These are phyloP conservation scores for Fusarium mundagurra DNA, from an alignment of 2,329 filamentous ascomycete species.

Conservation along the genomic window DNA sequence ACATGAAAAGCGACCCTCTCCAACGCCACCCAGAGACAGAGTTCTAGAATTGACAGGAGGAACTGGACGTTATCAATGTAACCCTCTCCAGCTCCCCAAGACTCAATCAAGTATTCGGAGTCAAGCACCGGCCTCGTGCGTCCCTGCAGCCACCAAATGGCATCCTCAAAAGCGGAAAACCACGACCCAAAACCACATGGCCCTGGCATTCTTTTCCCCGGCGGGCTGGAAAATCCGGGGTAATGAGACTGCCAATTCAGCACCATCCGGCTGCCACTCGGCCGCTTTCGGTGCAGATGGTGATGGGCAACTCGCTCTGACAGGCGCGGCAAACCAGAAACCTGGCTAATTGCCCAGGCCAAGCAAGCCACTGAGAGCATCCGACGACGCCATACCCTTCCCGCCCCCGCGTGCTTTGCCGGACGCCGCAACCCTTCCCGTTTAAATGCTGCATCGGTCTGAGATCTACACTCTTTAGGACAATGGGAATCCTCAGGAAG, in stretches of 20 bases:
- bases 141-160: slow-evolving; percentile 29
- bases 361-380: slow-evolving; percentile 29
- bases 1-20: slow-evolving; percentile 21
- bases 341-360: slow-evolving; percentile 29
- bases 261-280: slow-evolving; percentile 16
- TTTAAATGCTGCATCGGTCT: slow-evolving; percentile 24
- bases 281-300: slow-evolving; percentile 33
- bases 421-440: slow-evolving; percentile 29
- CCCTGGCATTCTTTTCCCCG: slow-evolving; percentile 36
- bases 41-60: slow-evolving; percentile 19
- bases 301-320: slow-evolving; percentile 35
- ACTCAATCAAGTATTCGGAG: not conserved
- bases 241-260: slow-evolving; percentile 36
- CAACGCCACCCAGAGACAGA: slow-evolving; percentile 19
- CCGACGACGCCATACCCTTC: slow-evolving; percentile 10
- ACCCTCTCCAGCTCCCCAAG: not conserved
- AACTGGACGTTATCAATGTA: not conserved
- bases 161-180: slow-evolving; percentile 26
- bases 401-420: slow-evolving; percentile 35
- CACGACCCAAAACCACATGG: slow-evolving; percentile 12
- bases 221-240: slow-evolving; percentile 37
- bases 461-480: slow-evolving; percentile 29
- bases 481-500: slow-evolving; percentile 21
- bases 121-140: not conserved
- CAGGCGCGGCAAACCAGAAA: slow-evolving; percentile 40